phyloP scores from a whole-genome alignment of 192 early-diverging fungal genomes.

The Phlyctochytrium arcticum region DNA sequence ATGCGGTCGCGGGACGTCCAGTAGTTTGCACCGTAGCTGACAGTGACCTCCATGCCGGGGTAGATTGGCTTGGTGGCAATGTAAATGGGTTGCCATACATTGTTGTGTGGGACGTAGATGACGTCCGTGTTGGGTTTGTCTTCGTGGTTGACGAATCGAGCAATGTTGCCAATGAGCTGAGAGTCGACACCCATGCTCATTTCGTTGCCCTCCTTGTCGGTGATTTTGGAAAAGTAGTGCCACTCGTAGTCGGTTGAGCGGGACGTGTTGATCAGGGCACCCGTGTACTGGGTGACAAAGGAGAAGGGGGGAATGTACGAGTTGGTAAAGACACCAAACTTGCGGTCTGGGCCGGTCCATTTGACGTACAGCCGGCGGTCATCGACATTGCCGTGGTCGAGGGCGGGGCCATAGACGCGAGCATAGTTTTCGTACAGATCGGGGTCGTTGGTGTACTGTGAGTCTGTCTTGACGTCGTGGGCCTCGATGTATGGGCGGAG shows the following conservation, averaged over 20 bases:
- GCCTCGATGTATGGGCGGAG: neutral
- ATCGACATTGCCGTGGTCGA: neutral
- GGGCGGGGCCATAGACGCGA: neutral
- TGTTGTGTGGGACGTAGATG: constrained; percentile 20
- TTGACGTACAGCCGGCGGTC: constrained; percentile 25
- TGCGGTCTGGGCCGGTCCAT: constrained; percentile 10
- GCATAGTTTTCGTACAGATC: neutral
- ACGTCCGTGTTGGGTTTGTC: constrained; percentile 22
- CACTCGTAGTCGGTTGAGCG: constrained; percentile 17
- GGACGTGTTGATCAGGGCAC: constrained; percentile 10
- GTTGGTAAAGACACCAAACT: constrained; percentile 19
- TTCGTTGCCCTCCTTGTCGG: constrained; percentile 1
- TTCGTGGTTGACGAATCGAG: constrained; percentile 26
- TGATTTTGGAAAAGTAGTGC: constrained; percentile 3
- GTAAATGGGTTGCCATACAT: constrained; percentile 16
- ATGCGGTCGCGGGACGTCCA: constrained; percentile 19
- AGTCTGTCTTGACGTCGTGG: neutral
- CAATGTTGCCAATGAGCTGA: constrained; percentile 19
- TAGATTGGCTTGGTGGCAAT: neutral
- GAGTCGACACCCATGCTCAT: constrained; percentile 12
- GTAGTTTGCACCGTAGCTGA: constrained; percentile 21
- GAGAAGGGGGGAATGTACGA: constrained; percentile 1
- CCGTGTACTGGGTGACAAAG: constrained; percentile 13
- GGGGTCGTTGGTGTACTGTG: neutral
- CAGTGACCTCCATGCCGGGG: constrained; percentile 22